Conservation (phyloP, 2,329 filamentous ascomycete species). For the Hortaea sp. region DNA sequence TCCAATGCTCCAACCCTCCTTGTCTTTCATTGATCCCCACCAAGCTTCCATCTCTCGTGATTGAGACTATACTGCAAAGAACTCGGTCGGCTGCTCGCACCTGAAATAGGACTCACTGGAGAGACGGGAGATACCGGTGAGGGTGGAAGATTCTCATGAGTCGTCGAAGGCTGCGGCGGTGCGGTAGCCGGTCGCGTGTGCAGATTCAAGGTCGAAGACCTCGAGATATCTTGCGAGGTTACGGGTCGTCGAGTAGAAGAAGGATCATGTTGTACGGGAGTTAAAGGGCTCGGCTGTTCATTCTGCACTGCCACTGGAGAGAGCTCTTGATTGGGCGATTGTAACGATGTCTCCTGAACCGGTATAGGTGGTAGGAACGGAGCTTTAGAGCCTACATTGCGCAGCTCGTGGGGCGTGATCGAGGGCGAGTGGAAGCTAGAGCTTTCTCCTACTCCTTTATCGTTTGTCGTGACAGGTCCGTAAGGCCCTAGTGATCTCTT, state of each 20-base stretch:
- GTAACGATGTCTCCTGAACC: too few relatives aligned
- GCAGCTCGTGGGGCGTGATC: slow-evolving; percentile 4
- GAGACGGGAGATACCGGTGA: slow-evolving; percentile 1
- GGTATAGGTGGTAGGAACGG: slow-evolving; percentile 3
- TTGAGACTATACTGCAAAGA: too few relatives aligned
- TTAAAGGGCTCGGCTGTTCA: not conserved
- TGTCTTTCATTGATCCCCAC: too few relatives aligned
- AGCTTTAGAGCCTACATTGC: not conserved
- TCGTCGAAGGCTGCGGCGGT: not conserved
- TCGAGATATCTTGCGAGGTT: not conserved
- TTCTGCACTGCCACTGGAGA: not conserved
- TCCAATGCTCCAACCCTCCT: too few relatives aligned
- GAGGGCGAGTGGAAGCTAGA: not conserved
- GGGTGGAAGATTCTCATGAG: too few relatives aligned
- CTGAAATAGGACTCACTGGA: slow-evolving; percentile 3
- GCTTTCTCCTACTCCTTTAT: slow-evolving; percentile 4
- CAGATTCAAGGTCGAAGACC: not conserved
- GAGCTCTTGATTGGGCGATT: too few relatives aligned
- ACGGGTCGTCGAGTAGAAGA: not conserved
- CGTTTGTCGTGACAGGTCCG: slow-evolving; percentile 2
- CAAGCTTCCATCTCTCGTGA: too few relatives aligned
- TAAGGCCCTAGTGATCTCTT: slow-evolving; percentile 5
- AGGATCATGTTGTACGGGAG: too few relatives aligned
- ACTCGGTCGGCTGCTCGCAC: not conserved
- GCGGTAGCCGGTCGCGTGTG: not conserved